Percentiles rank a stretch among this genome's conserved stretches.
Conservation (phyloP, 2,329 filamentous ascomycete genomes). For the Plectosphaerella plurivora region DNA sequence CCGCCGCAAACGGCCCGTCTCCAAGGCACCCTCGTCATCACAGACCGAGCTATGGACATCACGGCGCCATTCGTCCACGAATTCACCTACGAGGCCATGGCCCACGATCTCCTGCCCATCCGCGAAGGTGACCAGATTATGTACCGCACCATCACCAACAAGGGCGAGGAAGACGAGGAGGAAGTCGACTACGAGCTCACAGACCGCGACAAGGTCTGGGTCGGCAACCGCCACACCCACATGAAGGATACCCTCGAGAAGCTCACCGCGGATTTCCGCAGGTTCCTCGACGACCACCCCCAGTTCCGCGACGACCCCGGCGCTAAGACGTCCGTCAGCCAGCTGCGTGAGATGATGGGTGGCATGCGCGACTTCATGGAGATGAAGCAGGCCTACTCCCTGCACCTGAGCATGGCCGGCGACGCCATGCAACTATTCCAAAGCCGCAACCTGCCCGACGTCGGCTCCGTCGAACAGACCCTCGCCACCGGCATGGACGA, state of each 20-base stretch:
- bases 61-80: conserved; percentile 87
- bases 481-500: conserved; percentile 91
- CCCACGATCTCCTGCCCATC: conserved; percentile 85
- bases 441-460: conserved; percentile 75
- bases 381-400: conserved; percentile 89
- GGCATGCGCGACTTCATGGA: conserved; percentile 92
- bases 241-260: conserved; percentile 98
- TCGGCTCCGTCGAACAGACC: conserved; percentile 85
- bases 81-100: conserved; percentile 98
- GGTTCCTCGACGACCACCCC: conserved; percentile 85
- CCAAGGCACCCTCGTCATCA: conserved; percentile 77
- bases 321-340: conserved; percentile 73
- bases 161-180: conserved; percentile 65
- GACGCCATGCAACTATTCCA: conserved; percentile 96
- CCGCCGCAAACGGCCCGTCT: conserved; percentile 76
- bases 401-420: conserved; percentile 95
- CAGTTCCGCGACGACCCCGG: conserved; percentile 77
- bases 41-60: conserved; percentile 90
- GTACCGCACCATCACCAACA: conserved; percentile 75
- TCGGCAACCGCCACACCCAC: conserved; percentile 87
- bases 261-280: conserved; percentile 86
- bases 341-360: conserved; percentile 95
- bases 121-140: conserved; percentile 84
- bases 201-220: conserved; percentile 92
- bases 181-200: conserved; percentile 87